phyloP scores from a whole-genome alignment of 2,329 filamentous ascomycete genomes.

The Cladosporium velox region DNA sequence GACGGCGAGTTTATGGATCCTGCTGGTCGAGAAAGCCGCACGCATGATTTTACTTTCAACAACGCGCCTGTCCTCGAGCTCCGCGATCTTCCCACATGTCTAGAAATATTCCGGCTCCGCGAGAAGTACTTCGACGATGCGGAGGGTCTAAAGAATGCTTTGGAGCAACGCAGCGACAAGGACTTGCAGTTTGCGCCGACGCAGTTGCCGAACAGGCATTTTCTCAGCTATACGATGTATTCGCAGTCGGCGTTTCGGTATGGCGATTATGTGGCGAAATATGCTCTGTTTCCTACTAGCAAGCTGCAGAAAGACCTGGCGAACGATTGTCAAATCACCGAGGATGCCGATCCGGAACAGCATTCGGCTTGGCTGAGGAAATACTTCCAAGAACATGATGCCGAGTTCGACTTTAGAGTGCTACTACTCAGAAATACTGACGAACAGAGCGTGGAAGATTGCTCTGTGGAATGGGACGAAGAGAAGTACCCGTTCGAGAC shows the following conservation, averaged over 20 bases:
- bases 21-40: slow-evolving; percentile 20
- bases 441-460: slow-evolving; percentile 38
- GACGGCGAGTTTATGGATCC: slow-evolving; percentile 24
- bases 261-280: slow-evolving; percentile 36
- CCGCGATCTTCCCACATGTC: slow-evolving; percentile 36
- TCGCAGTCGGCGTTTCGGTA: slow-evolving; percentile 38
- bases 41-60: slow-evolving; percentile 39
- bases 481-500: slow-evolving; percentile 36
- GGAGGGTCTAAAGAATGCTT: slow-evolving; percentile 26
- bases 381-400: slow-evolving; percentile 29
- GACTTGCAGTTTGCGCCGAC: slow-evolving; percentile 35
- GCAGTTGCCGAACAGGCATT: slow-evolving; percentile 40
- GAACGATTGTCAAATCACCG: slow-evolving; percentile 22
- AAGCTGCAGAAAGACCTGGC: slow-evolving; percentile 28
- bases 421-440: slow-evolving; percentile 35
- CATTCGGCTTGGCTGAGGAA: slow-evolving; percentile 34
- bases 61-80: slow-evolving; percentile 38
- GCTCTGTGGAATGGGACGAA: slow-evolving; percentile 37
- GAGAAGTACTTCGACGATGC: slow-evolving; percentile 36
- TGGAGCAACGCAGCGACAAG: slow-evolving; percentile 36
- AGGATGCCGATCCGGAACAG: slow-evolving; percentile 29
- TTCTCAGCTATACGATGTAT: slow-evolving; percentile 39
- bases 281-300: slow-evolving; percentile 33
- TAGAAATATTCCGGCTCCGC: slow-evolving; percentile 38
- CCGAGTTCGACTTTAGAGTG: slow-evolving; percentile 38